Conservation (phyloP, 2,329 filamentous ascomycete genomes). For the Neurospora crassa region DNA sequence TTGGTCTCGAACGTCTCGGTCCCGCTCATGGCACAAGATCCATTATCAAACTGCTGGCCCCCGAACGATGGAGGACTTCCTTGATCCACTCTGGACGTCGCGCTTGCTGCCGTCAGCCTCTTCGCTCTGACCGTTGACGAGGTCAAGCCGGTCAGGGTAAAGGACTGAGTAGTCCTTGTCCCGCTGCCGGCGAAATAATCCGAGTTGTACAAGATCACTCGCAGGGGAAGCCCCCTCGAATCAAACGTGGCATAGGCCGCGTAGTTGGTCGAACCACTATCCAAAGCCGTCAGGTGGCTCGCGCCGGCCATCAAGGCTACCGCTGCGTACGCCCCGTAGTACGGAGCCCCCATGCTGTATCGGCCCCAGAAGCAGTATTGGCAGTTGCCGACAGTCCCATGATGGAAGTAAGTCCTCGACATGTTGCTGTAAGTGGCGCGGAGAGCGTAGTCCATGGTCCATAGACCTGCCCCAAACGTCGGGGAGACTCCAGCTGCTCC, state of each 20-base stretch:
- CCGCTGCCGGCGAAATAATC: slow-evolving; percentile 30
- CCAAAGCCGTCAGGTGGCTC: slow-evolving; percentile 33
- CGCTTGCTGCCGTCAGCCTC: slow-evolving; percentile 34
- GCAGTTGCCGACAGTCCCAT: slow-evolving; percentile 42
- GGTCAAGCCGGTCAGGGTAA: slow-evolving; percentile 32
- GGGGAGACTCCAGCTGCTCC: slow-evolving; percentile 30
- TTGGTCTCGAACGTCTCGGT: slow-evolving; percentile 28
- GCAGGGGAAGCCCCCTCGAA: slow-evolving; percentile 24
- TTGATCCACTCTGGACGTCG: slow-evolving; percentile 33
- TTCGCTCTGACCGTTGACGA: slow-evolving; percentile 28
- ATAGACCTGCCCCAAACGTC: slow-evolving; percentile 39
- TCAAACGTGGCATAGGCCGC: slow-evolving; percentile 38
- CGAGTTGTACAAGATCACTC: slow-evolving; percentile 36
- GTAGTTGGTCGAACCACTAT: slow-evolving; percentile 31
- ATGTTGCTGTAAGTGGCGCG: slow-evolving; percentile 27
- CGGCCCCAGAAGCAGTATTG: slow-evolving; percentile 39
- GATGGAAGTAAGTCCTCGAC: slow-evolving; percentile 39
- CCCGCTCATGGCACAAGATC: slow-evolving; percentile 33
- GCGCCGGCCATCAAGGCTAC: slow-evolving; percentile 34
- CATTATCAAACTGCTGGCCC: slow-evolving; percentile 36
- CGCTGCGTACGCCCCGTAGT: slow-evolving; percentile 41
- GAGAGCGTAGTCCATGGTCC: slow-evolving; percentile 39
- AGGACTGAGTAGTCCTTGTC: slow-evolving; percentile 26
- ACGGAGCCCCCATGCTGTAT: slow-evolving; percentile 40
- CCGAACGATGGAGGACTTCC: slow-evolving; percentile 33